Conservation (phyloP, 306 rosid species). For the Prunus kanzakura region DNA sequence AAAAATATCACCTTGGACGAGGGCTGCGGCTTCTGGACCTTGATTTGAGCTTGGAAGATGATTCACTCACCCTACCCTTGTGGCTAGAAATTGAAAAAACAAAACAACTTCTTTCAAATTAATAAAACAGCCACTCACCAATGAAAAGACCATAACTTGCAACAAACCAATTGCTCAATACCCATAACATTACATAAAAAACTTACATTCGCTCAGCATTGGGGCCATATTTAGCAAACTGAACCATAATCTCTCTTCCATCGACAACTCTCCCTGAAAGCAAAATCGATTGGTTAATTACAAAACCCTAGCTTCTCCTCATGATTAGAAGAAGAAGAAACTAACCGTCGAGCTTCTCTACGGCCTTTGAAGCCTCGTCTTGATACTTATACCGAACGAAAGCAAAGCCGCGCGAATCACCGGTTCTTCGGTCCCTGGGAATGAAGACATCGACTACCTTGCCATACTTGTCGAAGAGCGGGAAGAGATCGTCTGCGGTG, state of each 20-base stretch:
- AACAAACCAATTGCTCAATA: not conserved
- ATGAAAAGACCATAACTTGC: not conserved
- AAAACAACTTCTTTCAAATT: not conserved
- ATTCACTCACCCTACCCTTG: slow-evolving; percentile 54
- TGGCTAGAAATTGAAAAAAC: slow-evolving; percentile 30
- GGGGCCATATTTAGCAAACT: slow-evolving; percentile 79
- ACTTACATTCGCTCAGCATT: slow-evolving; percentile 74
- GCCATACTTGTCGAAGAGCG: slow-evolving; percentile 72
- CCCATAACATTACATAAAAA: not conserved
- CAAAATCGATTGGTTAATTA: not conserved
- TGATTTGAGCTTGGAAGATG: slow-evolving; percentile 45
- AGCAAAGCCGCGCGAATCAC: slow-evolving; percentile 72
- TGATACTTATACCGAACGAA: slow-evolving; percentile 73
- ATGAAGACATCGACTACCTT: slow-evolving; percentile 76
- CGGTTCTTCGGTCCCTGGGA: slow-evolving; percentile 73
- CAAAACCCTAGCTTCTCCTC: not conserved
- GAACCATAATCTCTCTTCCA: slow-evolving; percentile 84
- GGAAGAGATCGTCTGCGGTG: slow-evolving; percentile 71
- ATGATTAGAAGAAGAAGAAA: not conserved
- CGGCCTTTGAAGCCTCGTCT: slow-evolving; percentile 73
- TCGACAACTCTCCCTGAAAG: slow-evolving; percentile 57
- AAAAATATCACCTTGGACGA: slow-evolving; percentile 55
- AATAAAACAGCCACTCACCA: not conserved
- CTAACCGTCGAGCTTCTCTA: slow-evolving; percentile 66
- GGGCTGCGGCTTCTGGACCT: slow-evolving; percentile 70